phyloP scores from a whole-genome alignment of 306 rosid genomes.

The Vigna angularis region DNA sequence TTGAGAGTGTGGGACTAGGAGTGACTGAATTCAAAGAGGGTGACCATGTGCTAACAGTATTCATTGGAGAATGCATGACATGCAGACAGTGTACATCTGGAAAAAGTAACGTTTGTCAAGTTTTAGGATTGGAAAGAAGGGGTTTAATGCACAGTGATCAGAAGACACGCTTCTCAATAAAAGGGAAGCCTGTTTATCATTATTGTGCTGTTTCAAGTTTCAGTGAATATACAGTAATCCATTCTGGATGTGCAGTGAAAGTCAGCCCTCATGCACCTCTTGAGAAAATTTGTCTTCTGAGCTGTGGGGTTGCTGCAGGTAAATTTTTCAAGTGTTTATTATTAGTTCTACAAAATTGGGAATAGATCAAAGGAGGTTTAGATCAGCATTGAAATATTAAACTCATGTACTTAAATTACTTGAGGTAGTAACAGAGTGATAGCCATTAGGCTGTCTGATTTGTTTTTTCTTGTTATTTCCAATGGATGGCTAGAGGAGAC shows the following conservation, averaged over 20 bases:
- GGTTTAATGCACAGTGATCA: slow-evolving; percentile 97
- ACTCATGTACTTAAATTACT: slow-evolving; percentile 3
- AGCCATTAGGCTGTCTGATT: neutral
- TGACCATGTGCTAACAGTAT: slow-evolving; percentile 87
- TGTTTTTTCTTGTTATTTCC: neutral
- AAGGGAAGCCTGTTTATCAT: slow-evolving; percentile 85
- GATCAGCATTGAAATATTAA: neutral
- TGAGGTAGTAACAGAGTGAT: neutral
- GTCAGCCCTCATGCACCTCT: slow-evolving; percentile 72
- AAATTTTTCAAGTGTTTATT: slow-evolving; percentile 28
- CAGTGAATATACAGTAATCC: slow-evolving; percentile 89
- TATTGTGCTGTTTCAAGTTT: slow-evolving; percentile 98
- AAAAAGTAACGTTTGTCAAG: slow-evolving; percentile 84
- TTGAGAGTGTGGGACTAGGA: slow-evolving; percentile 89
- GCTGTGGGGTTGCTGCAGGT: slow-evolving; percentile 99
- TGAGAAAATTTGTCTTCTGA: slow-evolving; percentile 85
- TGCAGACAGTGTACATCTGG: slow-evolving; percentile 83
- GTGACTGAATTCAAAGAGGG: slow-evolving; percentile 85
- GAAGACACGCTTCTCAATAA: slow-evolving; percentile 83
- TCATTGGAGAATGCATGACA: slow-evolving; percentile 87
- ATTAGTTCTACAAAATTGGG: neutral
- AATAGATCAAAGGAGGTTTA: slow-evolving; percentile 18
- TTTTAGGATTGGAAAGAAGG: slow-evolving; percentile 82
- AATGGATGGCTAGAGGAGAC: slow-evolving; percentile 6
- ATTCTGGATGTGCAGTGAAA: slow-evolving; percentile 97